These are phyloP conservation scores for Neofusicoccum umdonicola DNA, from an alignment of 2,329 filamentous ascomycete species.

Conservation along the genomic window DNA sequence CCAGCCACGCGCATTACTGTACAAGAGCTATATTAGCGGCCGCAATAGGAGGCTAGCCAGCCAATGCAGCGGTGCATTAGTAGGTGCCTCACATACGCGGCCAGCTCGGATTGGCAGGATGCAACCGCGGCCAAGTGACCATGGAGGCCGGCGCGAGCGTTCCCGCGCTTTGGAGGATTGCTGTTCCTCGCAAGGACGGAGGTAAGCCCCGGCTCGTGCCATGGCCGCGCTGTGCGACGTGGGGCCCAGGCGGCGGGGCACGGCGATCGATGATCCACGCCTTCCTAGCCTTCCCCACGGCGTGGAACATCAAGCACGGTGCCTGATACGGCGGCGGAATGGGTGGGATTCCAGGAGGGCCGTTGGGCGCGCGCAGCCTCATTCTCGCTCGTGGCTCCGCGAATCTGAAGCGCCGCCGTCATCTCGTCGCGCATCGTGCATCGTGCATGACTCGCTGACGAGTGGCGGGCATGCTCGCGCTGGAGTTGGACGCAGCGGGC, in stretches of 20 bases:
- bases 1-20: conserved; percentile 4
- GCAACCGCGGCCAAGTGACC: not conserved
- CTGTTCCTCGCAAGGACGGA: not conserved
- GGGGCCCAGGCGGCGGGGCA: not conserved
- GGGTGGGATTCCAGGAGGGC: not conserved
- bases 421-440: conserved; percentile 2
- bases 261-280: conserved; percentile 5
- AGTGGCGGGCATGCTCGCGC: not conserved
- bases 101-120: conserved; percentile 3
- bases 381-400: not conserved
- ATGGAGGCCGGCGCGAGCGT: not conserved
- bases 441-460: not conserved
- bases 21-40: conserved; percentile 7
- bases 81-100: conserved; percentile 3
- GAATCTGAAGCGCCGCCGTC: not conserved
- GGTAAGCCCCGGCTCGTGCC: not conserved
- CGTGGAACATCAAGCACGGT: not conserved
- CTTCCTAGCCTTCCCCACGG: not conserved
- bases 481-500: not conserved
- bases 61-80: not conserved
- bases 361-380: not conserved
- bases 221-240: not conserved
- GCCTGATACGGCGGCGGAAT: not conserved
- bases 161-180: not conserved
- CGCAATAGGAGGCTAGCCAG: not conserved